These are phyloP conservation scores for Luffa acutangula DNA, from an alignment of 306 rosid genomes.

Conservation along the genomic window DNA sequence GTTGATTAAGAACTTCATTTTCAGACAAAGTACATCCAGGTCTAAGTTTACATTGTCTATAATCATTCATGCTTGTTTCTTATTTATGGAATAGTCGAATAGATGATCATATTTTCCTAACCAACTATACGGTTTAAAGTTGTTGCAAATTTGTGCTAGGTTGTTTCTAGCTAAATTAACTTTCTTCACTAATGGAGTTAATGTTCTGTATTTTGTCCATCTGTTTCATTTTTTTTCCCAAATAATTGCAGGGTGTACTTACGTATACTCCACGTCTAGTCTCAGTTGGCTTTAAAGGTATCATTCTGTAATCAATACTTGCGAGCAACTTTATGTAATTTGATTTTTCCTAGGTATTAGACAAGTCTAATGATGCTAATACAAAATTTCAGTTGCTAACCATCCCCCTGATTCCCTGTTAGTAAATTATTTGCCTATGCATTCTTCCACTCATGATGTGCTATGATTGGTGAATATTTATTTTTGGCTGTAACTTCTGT, in stretches of 20 bases:
- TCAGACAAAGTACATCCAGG: not conserved
- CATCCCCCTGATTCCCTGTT: not conserved
- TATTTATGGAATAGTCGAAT: not conserved
- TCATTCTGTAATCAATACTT: constrained; percentile 5
- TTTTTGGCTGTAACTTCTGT: not conserved
- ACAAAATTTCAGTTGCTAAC: not conserved
- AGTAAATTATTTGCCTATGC: not conserved
- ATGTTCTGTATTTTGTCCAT: not conserved
- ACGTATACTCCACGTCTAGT: constrained; percentile 81
- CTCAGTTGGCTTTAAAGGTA: constrained; percentile 77
- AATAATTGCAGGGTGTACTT: constrained; percentile 42
- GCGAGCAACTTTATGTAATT: not conserved
- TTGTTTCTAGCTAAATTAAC: not conserved
- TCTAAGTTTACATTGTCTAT: not conserved
- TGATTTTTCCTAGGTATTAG: not conserved
- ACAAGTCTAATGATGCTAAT: not conserved
- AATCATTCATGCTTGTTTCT: not conserved
- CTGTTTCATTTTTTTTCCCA: not conserved
- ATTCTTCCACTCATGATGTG: not conserved
- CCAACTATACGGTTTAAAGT: not conserved
- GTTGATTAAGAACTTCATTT: not conserved
- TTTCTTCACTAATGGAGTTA: not conserved
- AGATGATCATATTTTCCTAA: not conserved
- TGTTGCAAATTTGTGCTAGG: not conserved
- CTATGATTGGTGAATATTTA: not conserved